These are phyloP conservation scores for Isabelozyma rhagii DNA, from an alignment of 805 yeast genomes.

Conservation along the genomic window DNA sequence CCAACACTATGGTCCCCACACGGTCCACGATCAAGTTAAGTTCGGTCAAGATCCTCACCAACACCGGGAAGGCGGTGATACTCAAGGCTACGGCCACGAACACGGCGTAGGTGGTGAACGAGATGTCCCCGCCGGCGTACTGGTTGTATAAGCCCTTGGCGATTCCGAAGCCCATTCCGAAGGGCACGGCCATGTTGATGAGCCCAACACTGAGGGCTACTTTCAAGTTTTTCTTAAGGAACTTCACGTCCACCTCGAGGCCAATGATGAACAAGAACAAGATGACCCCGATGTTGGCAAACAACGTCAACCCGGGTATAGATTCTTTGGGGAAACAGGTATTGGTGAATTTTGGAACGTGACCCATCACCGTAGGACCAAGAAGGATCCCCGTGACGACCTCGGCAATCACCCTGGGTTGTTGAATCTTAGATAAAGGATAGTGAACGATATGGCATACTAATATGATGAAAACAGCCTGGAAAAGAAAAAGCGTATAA, in stretches of 20 bases:
- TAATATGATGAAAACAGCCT: slow-evolving; percentile 57
- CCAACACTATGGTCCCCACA: slow-evolving; percentile 68
- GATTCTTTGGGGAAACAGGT: slow-evolving; percentile 65
- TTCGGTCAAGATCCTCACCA: slow-evolving; percentile 76
- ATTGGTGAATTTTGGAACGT: slow-evolving; percentile 61
- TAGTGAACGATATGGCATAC: slow-evolving; percentile 59
- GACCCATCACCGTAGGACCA: slow-evolving; percentile 76
- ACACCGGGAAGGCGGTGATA: slow-evolving; percentile 82
- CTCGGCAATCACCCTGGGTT: slow-evolving; percentile 81
- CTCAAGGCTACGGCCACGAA: slow-evolving; percentile 82
- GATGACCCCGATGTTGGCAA: slow-evolving; percentile 74
- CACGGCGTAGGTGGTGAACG: slow-evolving; percentile 71
- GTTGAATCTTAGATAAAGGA: slow-evolving; percentile 60
- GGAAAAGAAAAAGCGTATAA: slow-evolving; percentile 66
- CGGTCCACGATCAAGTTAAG: slow-evolving; percentile 66
- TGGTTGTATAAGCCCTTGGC: slow-evolving; percentile 64
- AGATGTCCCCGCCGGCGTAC: slow-evolving; percentile 35
- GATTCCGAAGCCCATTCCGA: slow-evolving; percentile 73
- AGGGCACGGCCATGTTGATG: slow-evolving; percentile 72
- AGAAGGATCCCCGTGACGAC: slow-evolving; percentile 72
- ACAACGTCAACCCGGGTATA: slow-evolving; percentile 59
- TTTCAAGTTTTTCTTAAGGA: slow-evolving; percentile 55
- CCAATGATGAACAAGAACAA: slow-evolving; percentile 75
- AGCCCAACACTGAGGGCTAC: slow-evolving; percentile 70
- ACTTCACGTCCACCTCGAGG: slow-evolving; percentile 69